Conservation (phyloP, 139 green algal species). For the Chlorella sorokiniana region DNA sequence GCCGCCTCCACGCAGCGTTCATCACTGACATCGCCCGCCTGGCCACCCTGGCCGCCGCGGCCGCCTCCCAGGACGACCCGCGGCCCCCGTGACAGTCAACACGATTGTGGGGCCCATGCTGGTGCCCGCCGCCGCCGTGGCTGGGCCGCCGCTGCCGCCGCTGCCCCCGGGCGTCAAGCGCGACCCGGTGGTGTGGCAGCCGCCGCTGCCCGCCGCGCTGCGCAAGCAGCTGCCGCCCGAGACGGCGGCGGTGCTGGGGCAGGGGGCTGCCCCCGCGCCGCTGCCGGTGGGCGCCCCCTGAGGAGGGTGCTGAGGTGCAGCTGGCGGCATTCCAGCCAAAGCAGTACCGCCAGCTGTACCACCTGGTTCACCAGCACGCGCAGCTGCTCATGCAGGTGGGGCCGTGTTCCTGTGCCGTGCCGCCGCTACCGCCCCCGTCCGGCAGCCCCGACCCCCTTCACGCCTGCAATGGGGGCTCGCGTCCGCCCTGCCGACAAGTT, state of each 20-base stretch:
- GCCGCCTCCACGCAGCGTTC: conserved; percentile 9
- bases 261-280: neutral
- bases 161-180: neutral
- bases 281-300: neutral
- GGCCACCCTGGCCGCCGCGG: neutral
- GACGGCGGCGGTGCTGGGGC: neutral
- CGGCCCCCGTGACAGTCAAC: neutral
- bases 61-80: neutral
- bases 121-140: conserved; percentile 4
- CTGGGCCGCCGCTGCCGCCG: neutral
- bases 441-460: neutral
- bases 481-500: no score
- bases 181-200: conserved; percentile 19
- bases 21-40: conserved; percentile 9
- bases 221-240: neutral
- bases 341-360: conserved; percentile 43
- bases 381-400: conserved; percentile 40
- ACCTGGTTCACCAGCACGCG: conserved; percentile 32
- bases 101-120: conserved; percentile 13
- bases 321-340: neutral
- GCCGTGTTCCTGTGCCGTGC: no score
- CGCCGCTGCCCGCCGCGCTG: conserved; percentile 12
- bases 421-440: neutral
- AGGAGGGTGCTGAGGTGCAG: neutral
- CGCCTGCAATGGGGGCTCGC: no score